Conservation (phyloP, 2,329 filamentous ascomycete species). For the Neonectria punicea region DNA sequence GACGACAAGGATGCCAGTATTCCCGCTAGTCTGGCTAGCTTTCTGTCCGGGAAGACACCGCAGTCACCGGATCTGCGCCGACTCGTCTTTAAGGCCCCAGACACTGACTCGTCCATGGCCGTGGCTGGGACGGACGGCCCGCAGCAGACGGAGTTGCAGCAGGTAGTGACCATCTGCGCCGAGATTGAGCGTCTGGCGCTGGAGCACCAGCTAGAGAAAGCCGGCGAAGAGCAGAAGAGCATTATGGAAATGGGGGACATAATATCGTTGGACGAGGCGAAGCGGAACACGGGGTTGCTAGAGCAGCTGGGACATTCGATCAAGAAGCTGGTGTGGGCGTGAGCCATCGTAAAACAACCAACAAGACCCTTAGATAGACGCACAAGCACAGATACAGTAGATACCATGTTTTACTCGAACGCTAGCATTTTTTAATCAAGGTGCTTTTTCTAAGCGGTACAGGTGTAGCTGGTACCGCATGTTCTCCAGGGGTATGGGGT, state of each 20-base stretch:
- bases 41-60: constrained; percentile 53
- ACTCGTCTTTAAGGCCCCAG: constrained; percentile 67
- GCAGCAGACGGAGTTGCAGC: constrained; percentile 63
- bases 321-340: constrained; percentile 92
- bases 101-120: constrained; percentile 63
- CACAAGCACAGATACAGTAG: constrained; percentile 26
- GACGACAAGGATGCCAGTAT: constrained; percentile 37
- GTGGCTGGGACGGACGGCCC: constrained; percentile 60
- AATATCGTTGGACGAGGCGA: constrained; percentile 85
- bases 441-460: constrained; percentile 61
- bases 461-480: constrained; percentile 96
- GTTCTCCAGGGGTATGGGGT: constrained; percentile 89
- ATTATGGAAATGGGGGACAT: constrained; percentile 74
- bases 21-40: constrained; percentile 52
- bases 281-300: constrained; percentile 84
- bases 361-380: constrained; percentile 25
- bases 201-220: constrained; percentile 55
- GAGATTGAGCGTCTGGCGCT: constrained; percentile 79
- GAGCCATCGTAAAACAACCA: constrained; percentile 29
- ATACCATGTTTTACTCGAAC: constrained; percentile 29
- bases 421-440: constrained; percentile 25
- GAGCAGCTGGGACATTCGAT: constrained; percentile 90
- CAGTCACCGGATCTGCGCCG: constrained; percentile 44
- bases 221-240: constrained; percentile 55
- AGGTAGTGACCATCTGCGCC: constrained; percentile 73